Percentiles rank a stretch among this genome's conserved stretches.
Conservation (phyloP, 2,329 filamentous ascomycete genomes). For the Ceratocystis harringtonii region DNA sequence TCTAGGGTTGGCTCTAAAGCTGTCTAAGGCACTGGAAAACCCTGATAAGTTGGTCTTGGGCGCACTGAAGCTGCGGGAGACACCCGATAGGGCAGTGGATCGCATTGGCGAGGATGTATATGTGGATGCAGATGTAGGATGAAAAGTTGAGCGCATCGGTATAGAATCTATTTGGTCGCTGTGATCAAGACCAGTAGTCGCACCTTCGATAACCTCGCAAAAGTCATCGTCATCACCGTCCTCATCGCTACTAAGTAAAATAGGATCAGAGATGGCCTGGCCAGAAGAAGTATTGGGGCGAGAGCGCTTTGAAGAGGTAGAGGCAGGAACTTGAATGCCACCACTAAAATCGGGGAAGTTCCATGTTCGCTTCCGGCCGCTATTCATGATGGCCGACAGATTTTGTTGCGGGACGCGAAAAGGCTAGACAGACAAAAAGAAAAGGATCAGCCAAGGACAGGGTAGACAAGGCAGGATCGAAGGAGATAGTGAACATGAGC, state of each 20-base stretch:
- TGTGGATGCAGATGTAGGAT: not conserved
- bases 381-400: not conserved
- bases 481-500: no score
- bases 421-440: not conserved
- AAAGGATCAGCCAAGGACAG: not conserved
- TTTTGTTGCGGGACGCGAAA: not conserved
- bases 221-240: slow-evolving; percentile 11
- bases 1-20: not conserved
- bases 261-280: not conserved
- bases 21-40: not conserved
- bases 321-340: no score
- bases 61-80: not conserved
- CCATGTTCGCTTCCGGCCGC: not conserved
- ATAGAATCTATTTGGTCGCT: no score
- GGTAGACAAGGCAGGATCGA: not conserved
- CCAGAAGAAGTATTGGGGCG: not conserved
- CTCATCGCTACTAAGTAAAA: slow-evolving; percentile 9
- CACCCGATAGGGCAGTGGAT: not conserved
- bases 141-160: not conserved
- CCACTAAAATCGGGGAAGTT: not conserved
- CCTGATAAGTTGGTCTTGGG: not conserved
- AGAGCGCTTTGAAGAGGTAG: not conserved
- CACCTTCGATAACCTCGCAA: not conserved
- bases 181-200: slow-evolving; percentile 8
- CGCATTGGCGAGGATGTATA: not conserved